Conservation (phyloP, 2,329 filamentous ascomycete species). For the Hypoxylon sp. region DNA sequence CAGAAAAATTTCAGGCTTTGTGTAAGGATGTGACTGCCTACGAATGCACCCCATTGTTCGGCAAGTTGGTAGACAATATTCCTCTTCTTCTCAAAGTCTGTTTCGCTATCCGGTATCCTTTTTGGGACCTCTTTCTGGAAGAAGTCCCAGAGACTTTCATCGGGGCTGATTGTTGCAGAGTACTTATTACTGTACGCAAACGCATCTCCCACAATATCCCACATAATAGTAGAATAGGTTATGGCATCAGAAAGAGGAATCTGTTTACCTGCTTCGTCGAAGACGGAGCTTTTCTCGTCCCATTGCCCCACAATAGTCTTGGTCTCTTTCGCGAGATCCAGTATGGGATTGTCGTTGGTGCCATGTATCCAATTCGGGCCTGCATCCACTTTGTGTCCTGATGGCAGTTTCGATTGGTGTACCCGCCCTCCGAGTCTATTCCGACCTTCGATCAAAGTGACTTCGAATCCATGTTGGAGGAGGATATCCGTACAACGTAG, state of each 20-base stretch:
- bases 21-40: slow-evolving; percentile 73
- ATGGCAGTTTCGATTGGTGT: slow-evolving; percentile 65
- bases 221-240: slow-evolving; percentile 69
- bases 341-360: slow-evolving; percentile 78
- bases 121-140: slow-evolving; percentile 63
- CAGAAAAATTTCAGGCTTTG: slow-evolving; percentile 84
- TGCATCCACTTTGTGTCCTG: slow-evolving; percentile 65
- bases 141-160: slow-evolving; percentile 69
- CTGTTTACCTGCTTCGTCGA: slow-evolving; percentile 69
- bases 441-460: slow-evolving; percentile 79
- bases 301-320: slow-evolving; percentile 64
- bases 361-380: slow-evolving; percentile 89
- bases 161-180: slow-evolving; percentile 62
- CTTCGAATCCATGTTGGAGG: slow-evolving; percentile 73
- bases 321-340: slow-evolving; percentile 75
- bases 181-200: slow-evolving; percentile 76
- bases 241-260: slow-evolving; percentile 65
- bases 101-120: slow-evolving; percentile 63
- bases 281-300: slow-evolving; percentile 69
- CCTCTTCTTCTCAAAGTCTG: slow-evolving; percentile 59
- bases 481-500: slow-evolving; percentile 80
- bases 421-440: slow-evolving; percentile 77
- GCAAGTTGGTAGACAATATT: slow-evolving; percentile 67
- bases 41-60: slow-evolving; percentile 79
- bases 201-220: slow-evolving; percentile 77